Percentiles rank a stretch among this genome's conserved stretches.
Evolutionary conservation across 2,329 filamentous ascomycete species (phyloP).

Genomic region (Alternaria metachromatica): DNA sequence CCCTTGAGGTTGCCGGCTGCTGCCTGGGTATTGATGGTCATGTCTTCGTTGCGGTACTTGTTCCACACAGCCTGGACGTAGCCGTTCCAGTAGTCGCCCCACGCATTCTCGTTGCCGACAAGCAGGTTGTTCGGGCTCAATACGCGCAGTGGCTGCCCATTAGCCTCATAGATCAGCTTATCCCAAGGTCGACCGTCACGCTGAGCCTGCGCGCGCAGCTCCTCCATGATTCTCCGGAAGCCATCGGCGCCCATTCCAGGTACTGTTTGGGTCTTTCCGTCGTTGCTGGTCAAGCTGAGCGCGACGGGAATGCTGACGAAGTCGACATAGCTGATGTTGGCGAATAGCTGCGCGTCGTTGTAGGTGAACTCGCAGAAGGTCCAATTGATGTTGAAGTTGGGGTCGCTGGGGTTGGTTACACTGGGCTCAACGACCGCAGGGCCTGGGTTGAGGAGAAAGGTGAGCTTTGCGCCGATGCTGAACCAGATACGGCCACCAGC

Average conservation of each 20-base stretch:
- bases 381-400: conserved; percentile 55
- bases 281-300: conserved; percentile 54
- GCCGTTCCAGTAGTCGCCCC: conserved; percentile 59
- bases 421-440: conserved; percentile 78
- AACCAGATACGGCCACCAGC: conserved; percentile 78
- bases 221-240: conserved; percentile 61
- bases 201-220: conserved; percentile 61
- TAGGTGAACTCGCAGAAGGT: conserved; percentile 58
- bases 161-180: conserved; percentile 59
- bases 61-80: conserved; percentile 62
- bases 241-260: conserved; percentile 65
- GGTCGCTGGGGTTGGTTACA: conserved; percentile 66
- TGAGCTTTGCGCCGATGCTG: conserved; percentile 65
- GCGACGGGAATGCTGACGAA: conserved; percentile 63
- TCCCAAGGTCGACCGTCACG: conserved; percentile 67
- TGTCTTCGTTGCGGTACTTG: conserved; percentile 52
- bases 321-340: conserved; percentile 74
- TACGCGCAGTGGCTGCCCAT: conserved; percentile 48
- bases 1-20: conserved; percentile 62
- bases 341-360: conserved; percentile 56
- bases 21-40: conserved; percentile 71
- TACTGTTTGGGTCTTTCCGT: conserved; percentile 54
- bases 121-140: conserved; percentile 56
- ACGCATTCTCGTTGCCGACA: conserved; percentile 55
- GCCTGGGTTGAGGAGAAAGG: conserved; percentile 73